Conservation (phyloP, 2,329 filamentous ascomycete genomes). For the Monosporascus sp. region DNA sequence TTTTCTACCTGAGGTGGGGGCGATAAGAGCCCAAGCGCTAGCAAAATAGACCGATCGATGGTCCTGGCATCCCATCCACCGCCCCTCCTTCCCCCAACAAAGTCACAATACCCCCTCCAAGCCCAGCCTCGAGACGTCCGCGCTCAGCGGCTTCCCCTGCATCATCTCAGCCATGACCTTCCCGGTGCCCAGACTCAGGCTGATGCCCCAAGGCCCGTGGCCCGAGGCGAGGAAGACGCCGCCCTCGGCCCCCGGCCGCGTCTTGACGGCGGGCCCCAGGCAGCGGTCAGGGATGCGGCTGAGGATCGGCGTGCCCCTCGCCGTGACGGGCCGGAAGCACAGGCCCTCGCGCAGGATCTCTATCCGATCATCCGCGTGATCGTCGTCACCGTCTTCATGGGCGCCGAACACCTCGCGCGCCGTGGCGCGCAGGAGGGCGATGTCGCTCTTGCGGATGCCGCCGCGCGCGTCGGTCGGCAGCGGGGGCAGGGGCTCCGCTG, state of each 20-base stretch:
- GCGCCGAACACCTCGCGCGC: slow-evolving; percentile 43
- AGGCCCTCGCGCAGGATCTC: slow-evolving; percentile 60
- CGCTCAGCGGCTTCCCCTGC: slow-evolving; percentile 50
- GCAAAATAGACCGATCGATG: too few species aligned
- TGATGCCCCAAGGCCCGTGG: slow-evolving; percentile 73
- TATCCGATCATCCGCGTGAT: slow-evolving; percentile 45
- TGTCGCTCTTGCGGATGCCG: slow-evolving; percentile 36
- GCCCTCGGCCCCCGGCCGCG: slow-evolving; percentile 37
- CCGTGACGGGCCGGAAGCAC: slow-evolving; percentile 69
- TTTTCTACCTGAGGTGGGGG: too few species aligned
- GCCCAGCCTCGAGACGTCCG: slow-evolving; percentile 51
- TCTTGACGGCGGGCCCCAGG: slow-evolving; percentile 45
- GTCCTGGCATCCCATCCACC: too few species aligned
- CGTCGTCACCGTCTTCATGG: slow-evolving; percentile 32
- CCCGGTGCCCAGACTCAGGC: slow-evolving; percentile 61
- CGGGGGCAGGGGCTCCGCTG: slow-evolving; percentile 53
- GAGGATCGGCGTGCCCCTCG: slow-evolving; percentile 59
- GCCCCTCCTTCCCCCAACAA: background rate
- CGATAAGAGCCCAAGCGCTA: too few species aligned
- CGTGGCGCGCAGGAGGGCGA: slow-evolving; percentile 44
- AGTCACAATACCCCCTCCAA: slow-evolving; percentile 7
- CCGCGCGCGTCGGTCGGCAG: slow-evolving; percentile 41
- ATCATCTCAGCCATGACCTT: slow-evolving; percentile 67
- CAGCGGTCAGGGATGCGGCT: slow-evolving; percentile 49
- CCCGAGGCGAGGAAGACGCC: slow-evolving; percentile 68